A percentile compares a stretch with the other conserved stretches of the same genome.
These are phyloP conservation scores for Albugo laibachii DNA, from an alignment of 352 stramenopile genomes.

Conservation along the genomic window DNA sequence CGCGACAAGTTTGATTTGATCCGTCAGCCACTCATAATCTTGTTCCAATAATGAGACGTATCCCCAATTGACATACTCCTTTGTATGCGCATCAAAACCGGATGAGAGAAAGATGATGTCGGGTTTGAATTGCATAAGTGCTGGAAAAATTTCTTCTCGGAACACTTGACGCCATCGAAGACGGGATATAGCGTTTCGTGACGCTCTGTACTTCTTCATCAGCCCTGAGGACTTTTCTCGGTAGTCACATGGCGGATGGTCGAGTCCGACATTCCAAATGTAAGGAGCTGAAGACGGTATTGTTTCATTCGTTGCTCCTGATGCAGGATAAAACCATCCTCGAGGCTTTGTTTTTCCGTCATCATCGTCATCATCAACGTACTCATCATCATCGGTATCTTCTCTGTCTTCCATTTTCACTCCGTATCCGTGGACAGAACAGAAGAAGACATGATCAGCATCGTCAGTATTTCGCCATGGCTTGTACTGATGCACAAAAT, in stretches of 20 bases:
- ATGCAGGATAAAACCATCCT: slow-evolving; percentile 72
- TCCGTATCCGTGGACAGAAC: slow-evolving; percentile 69
- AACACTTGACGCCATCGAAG: slow-evolving; percentile 62
- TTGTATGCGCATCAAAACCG: slow-evolving; percentile 64
- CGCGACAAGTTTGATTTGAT: slow-evolving; percentile 50
- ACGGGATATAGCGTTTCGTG: slow-evolving; percentile 18
- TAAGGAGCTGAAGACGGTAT: slow-evolving; percentile 10
- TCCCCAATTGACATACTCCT: slow-evolving; percentile 62
- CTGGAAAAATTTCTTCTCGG: slow-evolving; percentile 34
- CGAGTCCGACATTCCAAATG: slow-evolving; percentile 49
- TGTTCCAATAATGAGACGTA: slow-evolving; percentile 59
- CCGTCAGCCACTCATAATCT: slow-evolving; percentile 71
- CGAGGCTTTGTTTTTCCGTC: slow-evolving; percentile 8
- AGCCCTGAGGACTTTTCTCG: slow-evolving; percentile 13
- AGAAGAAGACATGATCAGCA: slow-evolving; percentile 91
- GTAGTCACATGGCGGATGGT: slow-evolving; percentile 11
- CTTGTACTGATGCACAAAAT: slow-evolving; percentile 81
- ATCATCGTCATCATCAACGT: slow-evolving; percentile 24
- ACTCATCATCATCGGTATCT: slow-evolving; percentile 17
- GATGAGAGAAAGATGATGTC: slow-evolving; percentile 70
- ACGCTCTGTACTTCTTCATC: neutral
- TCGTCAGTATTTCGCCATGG: slow-evolving; percentile 92
- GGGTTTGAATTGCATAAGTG: slow-evolving; percentile 33
- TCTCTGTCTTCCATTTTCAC: slow-evolving; percentile 26
- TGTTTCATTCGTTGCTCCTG: slow-evolving; percentile 21